Percentiles rank a stretch among this genome's conserved stretches.
phyloP scores from a whole-genome alignment of 2,329 filamentous ascomycete species.

The Trichophyton verrucosum region DNA sequence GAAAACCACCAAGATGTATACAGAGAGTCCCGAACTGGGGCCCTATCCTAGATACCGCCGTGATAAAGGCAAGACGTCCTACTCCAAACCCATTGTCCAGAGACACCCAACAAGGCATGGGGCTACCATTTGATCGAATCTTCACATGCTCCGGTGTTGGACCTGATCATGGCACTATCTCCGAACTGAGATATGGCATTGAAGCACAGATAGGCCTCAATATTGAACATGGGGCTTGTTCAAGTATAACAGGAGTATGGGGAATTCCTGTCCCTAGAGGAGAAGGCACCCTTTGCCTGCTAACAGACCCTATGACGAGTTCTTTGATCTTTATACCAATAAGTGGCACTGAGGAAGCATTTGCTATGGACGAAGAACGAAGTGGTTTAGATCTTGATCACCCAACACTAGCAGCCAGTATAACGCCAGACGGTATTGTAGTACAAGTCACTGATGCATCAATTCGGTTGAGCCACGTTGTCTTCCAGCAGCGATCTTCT shows the following conservation, averaged over 20 bases:
- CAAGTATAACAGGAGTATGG: slow-evolving; percentile 34
- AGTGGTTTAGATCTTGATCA: slow-evolving; percentile 30
- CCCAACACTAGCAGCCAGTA: slow-evolving; percentile 35
- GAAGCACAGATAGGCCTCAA: slow-evolving; percentile 51
- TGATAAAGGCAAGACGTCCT: slow-evolving; percentile 19
- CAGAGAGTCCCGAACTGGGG: slow-evolving; percentile 53
- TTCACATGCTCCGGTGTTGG: slow-evolving; percentile 57
- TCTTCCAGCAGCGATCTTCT: slow-evolving; percentile 16
- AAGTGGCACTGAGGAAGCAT: slow-evolving; percentile 28
- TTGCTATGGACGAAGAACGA: slow-evolving; percentile 27
- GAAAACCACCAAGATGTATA: slow-evolving; percentile 42
- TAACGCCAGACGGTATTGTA: slow-evolving; percentile 23
- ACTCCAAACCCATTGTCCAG: slow-evolving; percentile 1
- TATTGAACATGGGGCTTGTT: slow-evolving; percentile 29
- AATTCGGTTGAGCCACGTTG: slow-evolving; percentile 22
- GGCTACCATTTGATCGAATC: slow-evolving; percentile 41
- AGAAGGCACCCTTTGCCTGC: slow-evolving; percentile 28
- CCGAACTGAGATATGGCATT: slow-evolving; percentile 57
- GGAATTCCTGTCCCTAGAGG: slow-evolving; percentile 25
- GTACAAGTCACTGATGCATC: slow-evolving; percentile 33
- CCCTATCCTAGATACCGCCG: slow-evolving; percentile 38
- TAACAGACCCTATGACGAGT: slow-evolving; percentile 32
- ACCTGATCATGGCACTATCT: slow-evolving; percentile 46
- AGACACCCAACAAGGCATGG: slow-evolving; percentile 8
- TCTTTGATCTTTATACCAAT: slow-evolving; percentile 28